Evolutionary conservation across 148 eudicot genomes (phyloP).

Genomic region (Rhododendron williamsianum): DNA sequence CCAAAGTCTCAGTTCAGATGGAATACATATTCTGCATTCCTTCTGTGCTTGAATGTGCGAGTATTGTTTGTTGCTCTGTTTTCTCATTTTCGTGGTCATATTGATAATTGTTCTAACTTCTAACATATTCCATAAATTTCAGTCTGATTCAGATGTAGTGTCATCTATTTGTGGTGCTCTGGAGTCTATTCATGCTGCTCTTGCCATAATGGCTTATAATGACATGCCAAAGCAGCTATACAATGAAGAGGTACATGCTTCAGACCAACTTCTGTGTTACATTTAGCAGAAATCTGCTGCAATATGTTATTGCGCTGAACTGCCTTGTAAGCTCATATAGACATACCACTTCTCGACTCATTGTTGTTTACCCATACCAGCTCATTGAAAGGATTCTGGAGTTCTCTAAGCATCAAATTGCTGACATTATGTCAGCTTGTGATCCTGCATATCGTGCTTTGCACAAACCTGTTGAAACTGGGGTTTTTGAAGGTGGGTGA

Average conservation of each 20-base stretch:
- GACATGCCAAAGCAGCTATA: slow-evolving; percentile 91
- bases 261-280: background rate
- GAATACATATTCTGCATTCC: background rate
- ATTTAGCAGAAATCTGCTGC: background rate
- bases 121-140: slow-evolving; percentile 17
- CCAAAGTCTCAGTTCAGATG: background rate
- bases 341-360: slow-evolving; percentile 4
- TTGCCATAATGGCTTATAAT: slow-evolving; percentile 65
- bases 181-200: slow-evolving; percentile 90
- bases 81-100: background rate
- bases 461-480: slow-evolving; percentile 73
- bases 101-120: slow-evolving; percentile 4
- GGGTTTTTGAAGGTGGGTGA: slow-evolving; percentile 55
- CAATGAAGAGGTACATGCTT: slow-evolving; percentile 71
- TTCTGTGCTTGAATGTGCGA: background rate
- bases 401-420: slow-evolving; percentile 78
- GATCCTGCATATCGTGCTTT: slow-evolving; percentile 89
- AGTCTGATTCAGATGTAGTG: slow-evolving; percentile 70
- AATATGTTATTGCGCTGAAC: background rate
- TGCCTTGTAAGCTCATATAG: background rate
- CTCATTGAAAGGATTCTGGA: slow-evolving; percentile 90
- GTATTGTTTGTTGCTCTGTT: background rate
- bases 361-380: slow-evolving; percentile 33
- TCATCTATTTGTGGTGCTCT: slow-evolving; percentile 63
- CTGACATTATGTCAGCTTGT: slow-evolving; percentile 75